These are phyloP conservation scores for Hortaea sp. DNA, from an alignment of 2,329 filamentous ascomycete genomes.

Conservation along the genomic window DNA sequence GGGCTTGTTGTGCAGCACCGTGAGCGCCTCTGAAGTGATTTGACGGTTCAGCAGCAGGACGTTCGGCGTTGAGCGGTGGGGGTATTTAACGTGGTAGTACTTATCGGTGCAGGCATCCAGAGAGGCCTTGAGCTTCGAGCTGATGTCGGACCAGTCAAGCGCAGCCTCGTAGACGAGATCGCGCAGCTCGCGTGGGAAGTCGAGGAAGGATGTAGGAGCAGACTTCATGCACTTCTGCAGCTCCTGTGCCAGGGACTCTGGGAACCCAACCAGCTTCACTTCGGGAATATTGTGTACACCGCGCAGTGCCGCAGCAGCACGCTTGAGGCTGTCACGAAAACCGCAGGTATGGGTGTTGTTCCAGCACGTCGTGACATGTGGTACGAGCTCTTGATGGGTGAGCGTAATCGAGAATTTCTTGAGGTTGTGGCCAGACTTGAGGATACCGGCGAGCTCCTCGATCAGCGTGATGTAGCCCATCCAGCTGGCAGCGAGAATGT, in stretches of 20 bases:
- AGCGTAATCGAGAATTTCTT: slow-evolving; percentile 19
- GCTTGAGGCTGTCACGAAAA: slow-evolving; percentile 16
- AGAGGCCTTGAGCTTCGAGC: slow-evolving; percentile 5
- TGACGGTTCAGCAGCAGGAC: slow-evolving; percentile 27
- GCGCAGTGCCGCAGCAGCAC: not conserved
- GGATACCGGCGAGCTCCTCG: slow-evolving; percentile 12
- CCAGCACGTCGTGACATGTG: slow-evolving; percentile 19
- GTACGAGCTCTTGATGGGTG: slow-evolving; percentile 9
- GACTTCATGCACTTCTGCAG: slow-evolving; percentile 17
- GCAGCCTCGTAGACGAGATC: slow-evolving; percentile 19
- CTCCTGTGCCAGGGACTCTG: slow-evolving; percentile 9
- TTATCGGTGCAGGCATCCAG: slow-evolving; percentile 11
- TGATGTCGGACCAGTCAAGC: slow-evolving; percentile 15
- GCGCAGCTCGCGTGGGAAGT: slow-evolving; percentile 19
- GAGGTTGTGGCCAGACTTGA: slow-evolving; percentile 18
- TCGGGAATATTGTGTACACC: slow-evolving; percentile 7
- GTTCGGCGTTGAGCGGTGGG: slow-evolving; percentile 17
- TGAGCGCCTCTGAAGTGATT: slow-evolving; percentile 21
- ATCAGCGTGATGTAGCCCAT: slow-evolving; percentile 18
- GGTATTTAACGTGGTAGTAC: slow-evolving; percentile 6
- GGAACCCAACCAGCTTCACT: slow-evolving; percentile 16
- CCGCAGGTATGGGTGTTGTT: slow-evolving; percentile 12
- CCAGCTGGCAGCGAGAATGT: slow-evolving; percentile 13
- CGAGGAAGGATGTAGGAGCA: slow-evolving; percentile 10
- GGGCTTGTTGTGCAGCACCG: slow-evolving; percentile 20